Percentiles rank a stretch among this genome's conserved stretches.
These are phyloP conservation scores for Clitopilus passeckerianus DNA, from an alignment of 768 basidiomycete species.

Conservation along the genomic window DNA sequence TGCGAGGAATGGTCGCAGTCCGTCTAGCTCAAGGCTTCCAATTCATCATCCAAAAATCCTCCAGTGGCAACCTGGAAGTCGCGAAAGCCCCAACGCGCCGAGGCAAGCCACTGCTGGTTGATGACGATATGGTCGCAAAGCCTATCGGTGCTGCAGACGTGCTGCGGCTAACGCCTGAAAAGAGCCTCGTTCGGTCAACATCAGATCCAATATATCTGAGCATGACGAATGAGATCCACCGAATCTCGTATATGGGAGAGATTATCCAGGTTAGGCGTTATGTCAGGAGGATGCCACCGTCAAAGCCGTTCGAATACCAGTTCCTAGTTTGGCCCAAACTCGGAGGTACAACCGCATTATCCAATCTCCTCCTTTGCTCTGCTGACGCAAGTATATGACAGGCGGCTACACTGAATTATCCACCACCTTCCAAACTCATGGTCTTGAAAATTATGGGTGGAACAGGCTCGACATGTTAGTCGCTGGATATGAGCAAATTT, in stretches of 20 bases:
- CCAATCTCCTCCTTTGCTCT: not conserved
- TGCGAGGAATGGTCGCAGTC: constrained; percentile 93
- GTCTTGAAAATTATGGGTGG: constrained; percentile 82
- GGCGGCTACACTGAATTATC: constrained; percentile 78
- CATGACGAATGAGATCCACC: constrained; percentile 94
- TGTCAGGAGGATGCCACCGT: constrained; percentile 65
- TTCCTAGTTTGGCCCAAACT: constrained; percentile 94
- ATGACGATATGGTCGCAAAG: constrained; percentile 50
- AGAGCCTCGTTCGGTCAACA: constrained; percentile 25
- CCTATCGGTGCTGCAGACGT: constrained; percentile 65
- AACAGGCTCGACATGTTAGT: constrained; percentile 88
- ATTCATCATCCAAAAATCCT: constrained; percentile 31
- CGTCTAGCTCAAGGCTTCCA: constrained; percentile 94
- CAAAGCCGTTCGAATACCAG: constrained; percentile 68
- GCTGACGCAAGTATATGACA: constrained; percentile 8
- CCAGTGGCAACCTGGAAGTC: constrained; percentile 25
- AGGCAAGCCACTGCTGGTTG: constrained; percentile 50
- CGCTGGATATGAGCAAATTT: constrained; percentile 75
- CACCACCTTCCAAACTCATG: constrained; percentile 72
- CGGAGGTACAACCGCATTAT: constrained; percentile 37
- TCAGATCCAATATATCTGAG: constrained; percentile 82
- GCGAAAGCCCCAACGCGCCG: constrained; percentile 46
- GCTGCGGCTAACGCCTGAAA: constrained; percentile 23
- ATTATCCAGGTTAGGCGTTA: constrained; percentile 85
- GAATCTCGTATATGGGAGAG: constrained; percentile 88